These are phyloP conservation scores for Phaeosphaeria sp. DNA, from an alignment of 2,329 filamentous ascomycete species.

Conservation along the genomic window DNA sequence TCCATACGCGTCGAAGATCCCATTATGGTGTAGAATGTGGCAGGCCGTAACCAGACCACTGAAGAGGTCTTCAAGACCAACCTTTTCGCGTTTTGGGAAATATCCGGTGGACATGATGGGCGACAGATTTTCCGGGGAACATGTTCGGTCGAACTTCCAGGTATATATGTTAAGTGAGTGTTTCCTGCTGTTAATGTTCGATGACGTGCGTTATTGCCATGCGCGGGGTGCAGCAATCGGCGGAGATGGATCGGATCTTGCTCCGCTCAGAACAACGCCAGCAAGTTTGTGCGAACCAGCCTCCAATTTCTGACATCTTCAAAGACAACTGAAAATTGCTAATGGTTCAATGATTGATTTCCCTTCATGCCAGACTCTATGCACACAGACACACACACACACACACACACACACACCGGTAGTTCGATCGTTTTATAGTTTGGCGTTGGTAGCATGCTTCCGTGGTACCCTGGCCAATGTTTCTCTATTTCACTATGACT, in stretches of 20 bases:
- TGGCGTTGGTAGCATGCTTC: too few relatives aligned
- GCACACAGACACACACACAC: too few relatives aligned
- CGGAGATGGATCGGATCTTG: conserved; percentile 8
- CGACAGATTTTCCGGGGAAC: not conserved
- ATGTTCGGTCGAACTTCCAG: conserved; percentile 3
- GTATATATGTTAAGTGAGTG: conserved; percentile 5
- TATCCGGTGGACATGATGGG: conserved; percentile 43
- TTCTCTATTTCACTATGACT: too few relatives aligned
- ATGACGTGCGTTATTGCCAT: conserved; percentile 25
- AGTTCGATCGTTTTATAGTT: too few relatives aligned
- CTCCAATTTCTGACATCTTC: not conserved
- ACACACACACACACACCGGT: too few relatives aligned
- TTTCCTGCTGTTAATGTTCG: conserved; percentile 13
- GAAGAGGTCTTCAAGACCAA: conserved; percentile 47
- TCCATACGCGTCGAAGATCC: conserved; percentile 61
- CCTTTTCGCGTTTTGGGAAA: conserved; percentile 47
- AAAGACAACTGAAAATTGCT: not conserved
- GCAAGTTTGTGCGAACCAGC: not conserved
- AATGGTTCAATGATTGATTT: too few relatives aligned
- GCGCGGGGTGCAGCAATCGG: conserved; percentile 10
- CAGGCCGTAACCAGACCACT: conserved; percentile 53
- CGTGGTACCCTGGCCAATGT: too few relatives aligned
- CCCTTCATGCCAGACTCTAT: too few relatives aligned
- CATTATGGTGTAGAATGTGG: conserved; percentile 61
- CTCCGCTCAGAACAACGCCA: not conserved